Base-by-base conservation (phyloP, 1,139 yeast genomes). In the Taphrina sp. region DNA sequence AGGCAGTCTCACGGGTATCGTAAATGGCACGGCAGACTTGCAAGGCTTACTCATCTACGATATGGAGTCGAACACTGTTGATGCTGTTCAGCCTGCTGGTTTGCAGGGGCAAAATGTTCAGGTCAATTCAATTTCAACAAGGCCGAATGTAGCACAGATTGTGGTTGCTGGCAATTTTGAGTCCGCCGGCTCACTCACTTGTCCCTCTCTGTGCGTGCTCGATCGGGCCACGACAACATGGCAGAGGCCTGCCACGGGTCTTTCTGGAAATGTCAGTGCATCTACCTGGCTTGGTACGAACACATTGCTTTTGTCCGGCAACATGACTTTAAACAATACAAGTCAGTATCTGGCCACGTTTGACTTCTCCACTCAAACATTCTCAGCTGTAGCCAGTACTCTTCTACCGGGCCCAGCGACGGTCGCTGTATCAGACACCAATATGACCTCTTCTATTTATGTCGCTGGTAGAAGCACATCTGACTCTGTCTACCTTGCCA, bases 91-190 rank as follows among this genome's bases (percentile, higher is more conserved):
- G 63, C 85, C 85, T 5, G 67, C 72, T 7, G 69, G 68, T 5
- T 52, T 71, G 12, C 68, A 68, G 8, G 69, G 69, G 3, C 62
- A 61, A 39, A 59, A 68, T 12, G 72, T 78, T 2, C 63, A 66
- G 37, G 78, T 86, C 5, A 79, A 77, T 57, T 69, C 83, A 1
- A 69, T 86, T 59, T 79, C 77, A 1, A 73, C 76, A 57, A 76
- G 78, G 61, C 82, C 80, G 33, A 70, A 72, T 28, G 74, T 74
- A 5, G 67, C 75, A 22, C 74, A 76, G 22, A 67, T 89, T 17
- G 73, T 88, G 36, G 85, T 87, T 8, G 95, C 87, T 47, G 98
- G 98, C 19, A 74, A 80, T 45, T 87, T 87, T 64, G 76, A 75
- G 28, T 69, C 73, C 34, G 83, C 85, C 2, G 83, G 85, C 0